Base-by-base conservation (phyloP, 208 protist genomes). In the Acanthamoeba polyphaga region DNA sequence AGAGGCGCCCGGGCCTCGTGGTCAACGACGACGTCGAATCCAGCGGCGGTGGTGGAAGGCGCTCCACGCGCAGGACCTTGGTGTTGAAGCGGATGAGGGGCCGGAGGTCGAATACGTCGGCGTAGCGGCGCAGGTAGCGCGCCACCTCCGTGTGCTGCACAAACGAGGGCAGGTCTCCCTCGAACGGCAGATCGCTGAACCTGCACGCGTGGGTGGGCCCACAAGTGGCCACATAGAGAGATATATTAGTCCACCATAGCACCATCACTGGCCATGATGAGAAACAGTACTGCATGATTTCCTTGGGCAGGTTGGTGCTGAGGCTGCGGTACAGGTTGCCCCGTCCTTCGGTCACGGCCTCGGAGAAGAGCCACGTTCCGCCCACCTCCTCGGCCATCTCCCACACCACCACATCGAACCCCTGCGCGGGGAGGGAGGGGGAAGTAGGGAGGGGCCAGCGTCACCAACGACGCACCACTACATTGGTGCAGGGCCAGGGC, bases 251-350 rank as follows among this genome's bases (percentile, higher is more conserved):
- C n/a, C n/a, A n/a, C n/a, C n/a, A n/a, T n/a, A n/a, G n/a, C n/a
- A n/a, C n/a, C n/a, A n/a, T n/a, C n/a, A n/a, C n/a, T n/a, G n/a
- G n/a, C n/a, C n/a, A n/a, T n/a, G n/a, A n/a, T n/a, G n/a, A n/a
- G n/a, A n/a, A n/a, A n/a, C n/a, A n/a, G n/a, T 38, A 85, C 76
- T 85, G 66, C 89, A 94, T 94, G 24, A 94, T 94, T 29, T 94
- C 89, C 89, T 94, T 94, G 60, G 89, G 89, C 43, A 94, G 66
- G 89, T 94, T 94, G 89, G 89, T 94, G 66, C n/a, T 64, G 51
- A 94, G 68, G 89, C 68, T 84, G 62, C 89, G 89, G 70, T 94
- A 94, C 22, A 94, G 38, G 89, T 66, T 82, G 68, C 70, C 55
- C 4, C 60, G 51, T 12, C 38, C 62, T 49, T 82, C 89, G 2